Evolutionary conservation across 768 basidiomycete species (phyloP), one percentile per base, ranked within the genome.

Genomic region (Pilatotrama ljubarskyi): DNA sequence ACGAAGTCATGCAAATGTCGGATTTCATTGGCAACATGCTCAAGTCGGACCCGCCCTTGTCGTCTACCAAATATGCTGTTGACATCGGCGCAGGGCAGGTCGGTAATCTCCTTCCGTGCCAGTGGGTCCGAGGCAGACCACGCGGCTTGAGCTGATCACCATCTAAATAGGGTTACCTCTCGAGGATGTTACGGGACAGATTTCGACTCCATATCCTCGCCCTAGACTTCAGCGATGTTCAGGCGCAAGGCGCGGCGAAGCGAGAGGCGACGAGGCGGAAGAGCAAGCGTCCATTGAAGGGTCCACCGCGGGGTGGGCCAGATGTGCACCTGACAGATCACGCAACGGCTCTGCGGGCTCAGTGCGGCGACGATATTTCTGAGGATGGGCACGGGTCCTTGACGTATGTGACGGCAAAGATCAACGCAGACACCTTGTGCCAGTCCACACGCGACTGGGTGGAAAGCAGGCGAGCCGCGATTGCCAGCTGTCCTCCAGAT

Each of bases 21-120:
- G 70, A 77, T 7, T 87, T 83, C 72, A 75, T 87, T 25, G 67
- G 71, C 38, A 66, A 65, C 17, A 68, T 86, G 29, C 70, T 76
- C 43, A 58, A 66, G 38, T 72, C 44, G 40, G 69, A 18, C 47
- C 66, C 61, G 68, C n/a, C 63, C 58, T 60, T 62, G 40, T 29
- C 64, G 53, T 18, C 56, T 42, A 44, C 73, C 17, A 65, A 65
- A 14, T 80, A 83, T 61, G 81, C 82, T 26, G 88, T 91, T 35
- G 90, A 91, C 61, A 77, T 90, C 42, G 90, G 90, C 18, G 85
- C 90, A 7, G 90, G 90, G 15, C 88, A 89, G 70, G 86, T 85
- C 56, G 48, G 35, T 58, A 18, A 20, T 32, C 59, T 22, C 9
- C 17, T 25, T 5, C 10, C 40, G 2, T 20, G 41, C 7, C 14